These are phyloP conservation scores for Phytophthora palmivora DNA, from an alignment of 352 stramenopile species.

Conservation along the genomic window DNA sequence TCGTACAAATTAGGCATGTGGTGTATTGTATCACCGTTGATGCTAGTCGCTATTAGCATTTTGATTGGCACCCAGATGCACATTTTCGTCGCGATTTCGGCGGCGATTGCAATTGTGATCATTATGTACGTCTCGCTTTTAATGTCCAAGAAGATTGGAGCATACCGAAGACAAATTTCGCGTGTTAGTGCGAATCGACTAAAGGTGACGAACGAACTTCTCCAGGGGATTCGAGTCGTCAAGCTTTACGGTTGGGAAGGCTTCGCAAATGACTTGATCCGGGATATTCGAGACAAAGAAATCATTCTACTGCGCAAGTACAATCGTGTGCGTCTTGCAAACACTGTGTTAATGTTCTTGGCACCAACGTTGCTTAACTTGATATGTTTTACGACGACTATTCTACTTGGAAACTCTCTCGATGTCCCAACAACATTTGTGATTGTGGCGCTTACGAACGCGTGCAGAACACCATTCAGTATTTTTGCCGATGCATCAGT, in stretches of 20 bases:
- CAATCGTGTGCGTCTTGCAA: slow-evolving; percentile 43
- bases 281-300: slow-evolving; percentile 40
- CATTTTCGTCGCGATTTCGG: slow-evolving; percentile 32
- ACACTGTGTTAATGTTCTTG: slow-evolving; percentile 58
- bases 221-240: slow-evolving; percentile 85
- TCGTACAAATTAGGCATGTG: slow-evolving; percentile 55
- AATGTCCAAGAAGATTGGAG: slow-evolving; percentile 43
- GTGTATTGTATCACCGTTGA: slow-evolving; percentile 56
- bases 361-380: slow-evolving; percentile 93
- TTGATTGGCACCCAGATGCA: slow-evolving; percentile 55
- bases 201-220: slow-evolving; percentile 92
- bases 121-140: slow-evolving; percentile 42
- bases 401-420: slow-evolving; percentile 79
- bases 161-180: slow-evolving; percentile 43
- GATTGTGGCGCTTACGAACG: slow-evolving; percentile 89
- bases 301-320: slow-evolving; percentile 45
- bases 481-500: slow-evolving; percentile 61
- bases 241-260: slow-evolving; percentile 87
- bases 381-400: slow-evolving; percentile 85
- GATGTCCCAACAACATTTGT: slow-evolving; percentile 94
- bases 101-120: slow-evolving; percentile 14
- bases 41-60: slow-evolving; percentile 47
- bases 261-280: slow-evolving; percentile 40
- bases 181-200: slow-evolving; percentile 64
- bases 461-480: slow-evolving; percentile 58